Evolutionary conservation across 2,329 filamentous ascomycete species (phyloP).

Genomic region (Sporothrix dimorphospora): DNA sequence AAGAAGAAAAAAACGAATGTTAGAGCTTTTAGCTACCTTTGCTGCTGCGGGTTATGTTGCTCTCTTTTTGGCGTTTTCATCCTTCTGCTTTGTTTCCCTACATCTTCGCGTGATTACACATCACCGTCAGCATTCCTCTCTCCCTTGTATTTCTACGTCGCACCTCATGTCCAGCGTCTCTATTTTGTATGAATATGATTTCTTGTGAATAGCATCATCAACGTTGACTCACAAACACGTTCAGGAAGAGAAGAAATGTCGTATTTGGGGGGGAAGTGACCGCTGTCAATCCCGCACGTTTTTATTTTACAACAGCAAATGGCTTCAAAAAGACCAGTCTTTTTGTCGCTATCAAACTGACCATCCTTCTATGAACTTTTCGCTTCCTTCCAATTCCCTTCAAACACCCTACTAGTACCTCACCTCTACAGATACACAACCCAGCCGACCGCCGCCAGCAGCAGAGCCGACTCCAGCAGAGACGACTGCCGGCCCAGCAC

Average conservation of each 20-base stretch:
- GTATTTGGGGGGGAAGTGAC: too few species aligned
- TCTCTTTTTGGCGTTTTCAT: too few species aligned
- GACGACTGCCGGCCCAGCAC: background rate
- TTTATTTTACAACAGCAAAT: background rate
- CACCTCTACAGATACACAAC: background rate
- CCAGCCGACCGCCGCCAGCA: conserved; percentile 17
- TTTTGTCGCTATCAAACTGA: background rate
- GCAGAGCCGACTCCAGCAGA: background rate
- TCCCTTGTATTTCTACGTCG: background rate
- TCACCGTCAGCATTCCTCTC: background rate
- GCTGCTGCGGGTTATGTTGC: too few species aligned
- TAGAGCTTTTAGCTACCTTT: too few species aligned
- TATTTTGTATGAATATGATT: background rate
- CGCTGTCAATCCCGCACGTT: background rate
- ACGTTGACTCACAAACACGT: too few species aligned
- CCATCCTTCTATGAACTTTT: background rate
- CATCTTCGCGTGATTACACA: too few species aligned
- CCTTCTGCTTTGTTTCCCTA: too few species aligned
- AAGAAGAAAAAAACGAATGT: background rate
- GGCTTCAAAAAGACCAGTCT: background rate
- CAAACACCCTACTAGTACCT: background rate
- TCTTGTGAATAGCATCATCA: background rate
- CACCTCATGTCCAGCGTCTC: background rate
- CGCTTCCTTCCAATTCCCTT: background rate
- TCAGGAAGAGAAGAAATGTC: too few species aligned